phyloP scores from a whole-genome alignment of 192 early-diverging fungal genomes.

The Coemansia sp. region DNA sequence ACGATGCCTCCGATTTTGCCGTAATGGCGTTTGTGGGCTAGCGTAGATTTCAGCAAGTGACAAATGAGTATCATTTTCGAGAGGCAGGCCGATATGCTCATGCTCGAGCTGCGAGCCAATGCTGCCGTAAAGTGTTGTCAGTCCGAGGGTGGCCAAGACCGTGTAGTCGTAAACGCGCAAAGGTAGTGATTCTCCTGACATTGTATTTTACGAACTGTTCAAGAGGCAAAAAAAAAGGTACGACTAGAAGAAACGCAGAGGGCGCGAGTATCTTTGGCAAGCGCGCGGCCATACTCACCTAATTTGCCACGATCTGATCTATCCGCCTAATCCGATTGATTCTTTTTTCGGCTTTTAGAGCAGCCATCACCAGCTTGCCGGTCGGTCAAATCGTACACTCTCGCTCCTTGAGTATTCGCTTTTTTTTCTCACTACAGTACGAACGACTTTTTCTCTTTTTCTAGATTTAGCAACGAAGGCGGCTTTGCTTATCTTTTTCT shows the following conservation, averaged over 20 bases:
- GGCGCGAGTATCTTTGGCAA: not conserved
- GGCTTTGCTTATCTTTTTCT: not conserved
- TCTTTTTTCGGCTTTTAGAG: not conserved
- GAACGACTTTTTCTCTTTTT: not conserved
- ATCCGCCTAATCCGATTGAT: not conserved
- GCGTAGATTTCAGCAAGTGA: conserved; percentile 2
- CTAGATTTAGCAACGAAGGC: not conserved
- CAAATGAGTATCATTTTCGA: not conserved
- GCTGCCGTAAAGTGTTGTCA: conserved; percentile 30
- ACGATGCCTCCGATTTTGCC: not conserved
- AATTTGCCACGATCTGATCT: not conserved
- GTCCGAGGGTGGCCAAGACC: conserved; percentile 40
- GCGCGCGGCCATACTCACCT: not conserved
- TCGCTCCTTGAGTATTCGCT: too few species aligned
- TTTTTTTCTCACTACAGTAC: not conserved
- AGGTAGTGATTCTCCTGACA: conserved; percentile 27
- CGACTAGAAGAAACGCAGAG: not conserved
- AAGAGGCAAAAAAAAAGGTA: not conserved
- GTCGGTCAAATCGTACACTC: too few species aligned
- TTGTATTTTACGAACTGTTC: not conserved
- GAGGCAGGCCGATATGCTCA: not conserved
- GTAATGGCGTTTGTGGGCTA: conserved; percentile 10
- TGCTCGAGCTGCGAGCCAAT: conserved; percentile 33
- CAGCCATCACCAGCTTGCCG: not conserved
- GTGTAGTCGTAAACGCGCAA: conserved; percentile 48